A percentile compares a stretch with the other conserved stretches of the same genome.
Conservation (phyloP, 1,284 basidiomycete genomes). For the Cerioporus squamosus region DNA sequence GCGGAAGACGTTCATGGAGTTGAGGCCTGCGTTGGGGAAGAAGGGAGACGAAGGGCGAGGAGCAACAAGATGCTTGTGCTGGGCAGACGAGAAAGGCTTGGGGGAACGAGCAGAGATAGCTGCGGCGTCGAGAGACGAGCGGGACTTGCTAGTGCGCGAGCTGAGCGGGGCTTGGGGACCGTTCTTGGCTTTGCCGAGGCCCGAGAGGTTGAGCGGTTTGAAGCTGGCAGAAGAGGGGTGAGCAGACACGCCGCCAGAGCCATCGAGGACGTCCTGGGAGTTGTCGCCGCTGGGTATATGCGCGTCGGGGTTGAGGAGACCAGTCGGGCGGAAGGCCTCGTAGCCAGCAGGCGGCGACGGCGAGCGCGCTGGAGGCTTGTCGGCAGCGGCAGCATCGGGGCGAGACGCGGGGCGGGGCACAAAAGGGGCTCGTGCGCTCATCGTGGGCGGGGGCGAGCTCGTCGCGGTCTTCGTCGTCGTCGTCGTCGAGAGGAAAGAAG, state of each 20-base stretch:
- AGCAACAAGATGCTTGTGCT: constrained; percentile 16
- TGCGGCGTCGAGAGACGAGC: constrained; percentile 21
- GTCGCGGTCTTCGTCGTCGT: background rate
- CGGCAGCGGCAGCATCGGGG: background rate
- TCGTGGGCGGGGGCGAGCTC: background rate
- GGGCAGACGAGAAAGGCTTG: constrained; percentile 17
- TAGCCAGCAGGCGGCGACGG: constrained; percentile 1
- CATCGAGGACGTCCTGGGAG: background rate
- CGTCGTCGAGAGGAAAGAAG: background rate
- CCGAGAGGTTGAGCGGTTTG: constrained; percentile 35
- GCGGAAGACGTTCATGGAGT: constrained; percentile 23
- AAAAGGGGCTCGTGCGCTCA: constrained; percentile 24
- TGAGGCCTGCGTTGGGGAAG: constrained; percentile 21
- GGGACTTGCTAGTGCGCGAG: constrained; percentile 9
- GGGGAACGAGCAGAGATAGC: constrained; percentile 10
- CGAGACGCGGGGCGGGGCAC: constrained; percentile 19
- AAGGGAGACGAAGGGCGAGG: constrained; percentile 28
- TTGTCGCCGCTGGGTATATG: background rate
- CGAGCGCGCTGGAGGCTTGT: background rate
- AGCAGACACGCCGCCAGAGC: background rate
- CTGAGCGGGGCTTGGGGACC: background rate
- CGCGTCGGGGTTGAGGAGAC: constrained; percentile 16
- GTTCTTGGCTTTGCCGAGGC: constrained; percentile 25
- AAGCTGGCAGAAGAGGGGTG: constrained; percentile 17
- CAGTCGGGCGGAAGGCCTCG: constrained; percentile 19